Evolutionary conservation across 768 basidiomycete genomes (phyloP).

Genomic region (Suillus subaureus): DNA sequence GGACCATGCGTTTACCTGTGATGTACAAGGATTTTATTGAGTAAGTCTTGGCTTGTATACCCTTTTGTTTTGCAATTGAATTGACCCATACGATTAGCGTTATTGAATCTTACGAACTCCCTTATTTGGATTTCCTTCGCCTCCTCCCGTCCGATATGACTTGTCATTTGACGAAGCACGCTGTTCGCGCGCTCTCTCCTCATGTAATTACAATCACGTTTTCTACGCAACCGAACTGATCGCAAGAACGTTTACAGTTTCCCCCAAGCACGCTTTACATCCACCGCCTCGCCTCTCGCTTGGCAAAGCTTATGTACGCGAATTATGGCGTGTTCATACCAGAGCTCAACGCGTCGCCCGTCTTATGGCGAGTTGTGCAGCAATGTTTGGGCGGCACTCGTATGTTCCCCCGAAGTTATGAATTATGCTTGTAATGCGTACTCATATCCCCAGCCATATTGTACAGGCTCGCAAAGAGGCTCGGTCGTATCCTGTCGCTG

Average conservation of each 20-base stretch:
- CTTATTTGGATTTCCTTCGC: constrained; percentile 75
- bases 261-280: constrained; percentile 60
- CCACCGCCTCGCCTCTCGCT: constrained; percentile 60
- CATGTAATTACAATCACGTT: constrained; percentile 43
- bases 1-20: constrained; percentile 78
- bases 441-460: constrained; percentile 47
- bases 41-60: constrained; percentile 42
- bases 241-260: constrained; percentile 44
- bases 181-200: constrained; percentile 67
- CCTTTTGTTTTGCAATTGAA: constrained; percentile 1
- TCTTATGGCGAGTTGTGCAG: constrained; percentile 74
- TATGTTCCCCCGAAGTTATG: constrained; percentile 43
- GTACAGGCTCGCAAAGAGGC: constrained; percentile 63
- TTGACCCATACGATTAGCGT: constrained; percentile 45
- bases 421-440: constrained; percentile 1
- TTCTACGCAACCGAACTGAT: constrained; percentile 17
- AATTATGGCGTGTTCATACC: constrained; percentile 66
- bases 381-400: constrained; percentile 72
- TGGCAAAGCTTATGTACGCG: constrained; percentile 58
- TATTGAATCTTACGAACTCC: constrained; percentile 75
- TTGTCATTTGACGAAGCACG: constrained; percentile 73
- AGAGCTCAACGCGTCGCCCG: constrained; percentile 71
- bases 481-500: constrained; percentile 56
- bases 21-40: constrained; percentile 73
- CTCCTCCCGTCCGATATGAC: constrained; percentile 63